Conservation (phyloP, 2,329 filamentous ascomycete genomes). For the Dactylellina leptospora region DNA sequence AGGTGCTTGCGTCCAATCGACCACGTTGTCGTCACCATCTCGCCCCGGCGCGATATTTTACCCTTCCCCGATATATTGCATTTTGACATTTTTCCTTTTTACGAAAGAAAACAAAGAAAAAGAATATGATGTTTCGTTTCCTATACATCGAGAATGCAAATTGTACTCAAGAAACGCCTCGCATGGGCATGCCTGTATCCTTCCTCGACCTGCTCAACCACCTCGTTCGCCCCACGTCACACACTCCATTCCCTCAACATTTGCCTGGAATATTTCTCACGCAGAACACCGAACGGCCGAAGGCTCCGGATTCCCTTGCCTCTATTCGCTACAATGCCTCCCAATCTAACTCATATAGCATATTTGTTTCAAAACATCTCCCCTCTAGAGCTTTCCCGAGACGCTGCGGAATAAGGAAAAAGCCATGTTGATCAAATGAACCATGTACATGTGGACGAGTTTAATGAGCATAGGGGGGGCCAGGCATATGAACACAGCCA, state of each 20-base stretch:
- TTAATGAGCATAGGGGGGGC: neutral
- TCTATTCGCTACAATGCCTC: constrained; percentile 6
- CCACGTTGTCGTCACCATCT: constrained; percentile 6
- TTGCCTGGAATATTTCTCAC: constrained; percentile 15
- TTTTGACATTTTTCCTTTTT: neutral
- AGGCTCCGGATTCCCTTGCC: constrained; percentile 32
- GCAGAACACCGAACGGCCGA: constrained; percentile 14
- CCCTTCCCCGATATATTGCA: neutral
- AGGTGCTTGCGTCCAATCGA: constrained; percentile 12
- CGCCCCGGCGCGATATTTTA: too few relatives aligned
- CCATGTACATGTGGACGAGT: neutral
- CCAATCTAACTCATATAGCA: constrained; percentile 6
- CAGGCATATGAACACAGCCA: neutral
- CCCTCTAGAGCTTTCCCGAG: neutral
- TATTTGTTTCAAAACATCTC: constrained; percentile 32
- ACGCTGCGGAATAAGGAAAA: neutral
- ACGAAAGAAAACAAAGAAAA: neutral
- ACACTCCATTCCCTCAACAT: constrained; percentile 5
- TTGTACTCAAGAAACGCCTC: constrained; percentile 10
- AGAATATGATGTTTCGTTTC: constrained; percentile 19
- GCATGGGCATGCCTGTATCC: constrained; percentile 31
- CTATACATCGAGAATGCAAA: constrained; percentile 12
- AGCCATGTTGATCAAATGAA: constrained; percentile 6
- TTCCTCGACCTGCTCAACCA: constrained; percentile 36
- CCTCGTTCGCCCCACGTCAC: constrained; percentile 1